Base-by-base conservation (phyloP, 2,329 filamentous ascomycete species). In the Nemania sp. region DNA sequence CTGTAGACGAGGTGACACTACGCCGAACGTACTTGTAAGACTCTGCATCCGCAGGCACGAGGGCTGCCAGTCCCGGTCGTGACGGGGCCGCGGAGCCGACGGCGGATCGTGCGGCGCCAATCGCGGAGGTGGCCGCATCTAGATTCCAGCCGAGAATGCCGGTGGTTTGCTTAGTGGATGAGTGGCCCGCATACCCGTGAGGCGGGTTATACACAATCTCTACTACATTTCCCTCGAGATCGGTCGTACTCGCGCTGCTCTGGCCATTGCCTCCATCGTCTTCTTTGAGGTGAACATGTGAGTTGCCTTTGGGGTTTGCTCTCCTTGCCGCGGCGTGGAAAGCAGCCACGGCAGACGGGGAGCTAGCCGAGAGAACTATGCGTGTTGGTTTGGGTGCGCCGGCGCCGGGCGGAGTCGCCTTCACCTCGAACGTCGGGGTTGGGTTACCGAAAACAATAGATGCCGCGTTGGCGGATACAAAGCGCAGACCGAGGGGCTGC, bases 171-270 rank as follows among this genome's bases (percentile, higher is more conserved):
- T 70, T 64, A n/a, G 67, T 61, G 14, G 70, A 72, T 3, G 70
- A 72, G 57, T 3, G 68, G 19, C 71, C 70, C 28, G 52, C 61
- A 59, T 74, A 69, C 48, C 67, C 61, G 5, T 71, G 60, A 22
- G 64, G 61, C 33, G 69, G 66, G 11, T 70, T 77, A 68, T 84
- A 88, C 44, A 92, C 83, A 24, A 90, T 88, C 67, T 94, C 89
- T 68, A 96, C 85, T 63, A 82, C 88, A 74, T 96, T 95, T 45
- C 89, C 89, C 73, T 96, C 90, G 49, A 90, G 80, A 71, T 96
- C 91, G 56, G 84, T 80, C 34, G 91, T 85, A 78, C 75, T 83
- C 76, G 72, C 81, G 73, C 65, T 70, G 61, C 64, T 72, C 59
- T 72, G 73, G 61, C 68, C 66, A 58, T 51, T 26, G 6, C 59